Evolutionary conservation across 768 basidiomycete genomes (phyloP), one percentile per base, ranked within the genome.

Genomic region (Psilocybe sp.): DNA sequence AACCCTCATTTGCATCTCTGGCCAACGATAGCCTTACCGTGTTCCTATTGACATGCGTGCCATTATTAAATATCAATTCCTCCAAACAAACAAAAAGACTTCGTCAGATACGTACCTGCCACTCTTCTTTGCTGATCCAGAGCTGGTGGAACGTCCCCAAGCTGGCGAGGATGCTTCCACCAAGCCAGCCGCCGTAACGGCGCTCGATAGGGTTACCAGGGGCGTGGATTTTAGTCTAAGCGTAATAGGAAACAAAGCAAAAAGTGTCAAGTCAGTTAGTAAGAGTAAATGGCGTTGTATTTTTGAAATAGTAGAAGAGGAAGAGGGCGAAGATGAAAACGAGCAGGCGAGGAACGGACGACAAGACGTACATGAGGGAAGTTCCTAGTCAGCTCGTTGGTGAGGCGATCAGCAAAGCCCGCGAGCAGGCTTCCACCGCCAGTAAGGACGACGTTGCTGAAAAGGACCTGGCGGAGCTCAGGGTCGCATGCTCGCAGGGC

Each of bases 141-240:
- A 95, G 73, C 59, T 96, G 96, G 64, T 99, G 97, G 79, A 98
- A 99, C 13, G 95, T 98, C 18, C 97, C 97, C 61, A 98, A 70
- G 62, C 90, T 93, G 1, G 89, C 95, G 41, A 98, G 75, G 60
- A 98, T 96, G 56, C 90, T 93, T 23, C 96, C 97, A 10, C 97
- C 97, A 6, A 99, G 72, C 97, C 97, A 99, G 15, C 89, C 85
- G 12, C 93, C 89, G 65, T 92, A 97, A 49, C 87, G 81, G 40
- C 96, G 81, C 66, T 98, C 97, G 44, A 86, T 78, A 0, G 90
- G 83, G 60, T 93, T 93, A 10, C 94, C 93, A 2, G 97, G 88
- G 0, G 94, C 87, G 60, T 96, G 91, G 36, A 96, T 87, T 75
- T 94, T 95, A 50, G 90, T 81, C 85, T 95, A 28, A 28, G 23